Base-by-base conservation (phyloP, 2,329 filamentous ascomycete genomes). In the Pyricularia sp. region DNA sequence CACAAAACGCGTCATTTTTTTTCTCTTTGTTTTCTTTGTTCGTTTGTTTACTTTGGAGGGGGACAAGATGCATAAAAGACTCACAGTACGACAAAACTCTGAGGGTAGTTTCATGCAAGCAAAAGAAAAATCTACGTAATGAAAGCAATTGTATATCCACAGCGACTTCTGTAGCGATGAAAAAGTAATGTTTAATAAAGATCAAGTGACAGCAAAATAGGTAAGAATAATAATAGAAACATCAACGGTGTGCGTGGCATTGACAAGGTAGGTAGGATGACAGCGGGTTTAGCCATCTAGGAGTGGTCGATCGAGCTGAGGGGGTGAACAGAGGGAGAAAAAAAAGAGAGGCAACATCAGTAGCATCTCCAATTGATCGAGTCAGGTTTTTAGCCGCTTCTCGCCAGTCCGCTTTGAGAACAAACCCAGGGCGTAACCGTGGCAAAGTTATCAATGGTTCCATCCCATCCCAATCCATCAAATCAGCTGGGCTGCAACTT, bases 1-100 rank as follows among this genome's bases (percentile, higher is more conserved):
- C 36, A 28, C 23, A 36, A 66, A 36, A 36, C 65, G 65, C 65
- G 65, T 66, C 42, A 28, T 55, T 66, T 66, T 28, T 42, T 42
- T 31, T 12, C 30, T 23, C 17, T 65, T 65, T 65, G 20, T 65
- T 36, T 64, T 64, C 30, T 28, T 14, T 31, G 10, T 30, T 64
- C 26, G 7, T 64, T 26, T 33, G 26, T 65, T 36, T 65, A 61
- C 58, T 61, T 61, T 61, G 58, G 58, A 61, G 58, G 58, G 58
- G 58, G 58, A 61, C 58, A 61, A 61, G 58, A 61, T 25, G 58
- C 58, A 61, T 61, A 26, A 61, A 26, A 58, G 50, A 58, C 33
- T 50, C 20, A 50, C 42, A 50, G 14, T 50, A 50, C 42, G 42
- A 50, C 42, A 7, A 20, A 50, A 50, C 42, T 2, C 2, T 9